Base-by-base conservation (phyloP, 495 filamentous ascomycete species). In the Letharia lupina region DNA sequence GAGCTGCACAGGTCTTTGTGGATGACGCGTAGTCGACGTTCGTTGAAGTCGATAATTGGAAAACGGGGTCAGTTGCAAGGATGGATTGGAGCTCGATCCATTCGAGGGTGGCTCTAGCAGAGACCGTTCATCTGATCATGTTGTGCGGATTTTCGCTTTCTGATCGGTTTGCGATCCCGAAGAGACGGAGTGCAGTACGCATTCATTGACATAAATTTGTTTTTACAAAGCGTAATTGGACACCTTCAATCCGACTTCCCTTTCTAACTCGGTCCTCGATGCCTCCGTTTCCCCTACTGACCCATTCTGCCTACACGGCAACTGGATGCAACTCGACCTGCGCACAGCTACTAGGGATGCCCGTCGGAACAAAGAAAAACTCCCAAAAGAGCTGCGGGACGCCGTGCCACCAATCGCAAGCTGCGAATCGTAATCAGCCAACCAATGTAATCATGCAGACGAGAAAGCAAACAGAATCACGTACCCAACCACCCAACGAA, bases 331-430 rank as follows among this genome's bases (percentile, higher is more conserved):
- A 68, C 41, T 77, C 47, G 23, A 81, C 80, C 71, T 74, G 70
- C 65, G 76, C 78, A 71, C 82, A 84, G 70, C 75, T 78, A 40
- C 71, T 73, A 31, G 81, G 81, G 20, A 81, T 70, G 1, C 67
- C 59, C 28, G 72, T n/a, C 13, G 72, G 28, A 47, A 73, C 75
- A 65, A 69, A 74, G 20, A 62, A 59, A 62, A 77, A 68, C 31
- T 77, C 69, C 70, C 75, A 82, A 74, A 85, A 85, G 15, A 84
- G 75, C 70, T 85, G 83, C 15, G 83, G 82, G 35, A 71, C 75
- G 58, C 79, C 81, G 70, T 84, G 82, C 68, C 71, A 80, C 83
- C 83, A 85, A 64, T 84, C 78, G 63, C 83, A 85, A 13, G 79
- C 82, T 84, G 65, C 44, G 62, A 37, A 52, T 20, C 44, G 44